Base-by-base conservation (phyloP, 2,329 filamentous ascomycete genomes). In the Gliomastix tumulicola region DNA sequence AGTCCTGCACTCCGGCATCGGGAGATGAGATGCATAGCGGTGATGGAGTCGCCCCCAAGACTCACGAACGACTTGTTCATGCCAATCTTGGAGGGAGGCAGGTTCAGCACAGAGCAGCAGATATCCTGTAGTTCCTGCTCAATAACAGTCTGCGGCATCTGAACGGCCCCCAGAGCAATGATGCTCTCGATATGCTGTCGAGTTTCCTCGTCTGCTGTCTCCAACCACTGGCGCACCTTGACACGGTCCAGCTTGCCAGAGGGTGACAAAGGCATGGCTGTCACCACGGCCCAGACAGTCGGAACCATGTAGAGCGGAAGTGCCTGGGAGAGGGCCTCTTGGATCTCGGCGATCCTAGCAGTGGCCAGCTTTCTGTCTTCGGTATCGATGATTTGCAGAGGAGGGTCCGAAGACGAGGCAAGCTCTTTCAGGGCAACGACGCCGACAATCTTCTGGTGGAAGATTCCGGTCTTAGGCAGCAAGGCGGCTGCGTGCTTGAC, bases 41-140 rank as follows among this genome's bases (percentile, higher is more conserved):
- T 51, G 25, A 66, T 63, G 4, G 63, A 66, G 36, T 67, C 63
- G 6, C 64, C 64, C 2, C 63, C 63, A 2, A 64, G 45, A 13
- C 49, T 48, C 17, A 65, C 44, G 42, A 67, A 66, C 27, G 54
- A 54, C 25, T 55, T 49, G 13, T 56, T 49, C 1, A 50, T 35
- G 1, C 51, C 46, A 18, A 61, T 47, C 3, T 55, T 44, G 0
- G 49, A 47, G 0, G 50, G 39, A 1, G 54, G 39, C 4, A 65
- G 41, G 34, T 62, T 58, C 8, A 72, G 54, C 1, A 68, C 53
- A 15, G n/a, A n/a, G n/a, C n/a, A n/a, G n/a, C n/a, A n/a, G n/a
- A n/a, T n/a, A n/a, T n/a, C n/a, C n/a, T n/a, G n/a, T n/a, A n/a
- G n/a, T n/a, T n/a, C n/a, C n/a, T n/a, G n/a, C n/a, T n/a, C n/a